Base-by-base conservation (phyloP, 2,329 filamentous ascomycete genomes). In the Didymellaceae sp. region DNA sequence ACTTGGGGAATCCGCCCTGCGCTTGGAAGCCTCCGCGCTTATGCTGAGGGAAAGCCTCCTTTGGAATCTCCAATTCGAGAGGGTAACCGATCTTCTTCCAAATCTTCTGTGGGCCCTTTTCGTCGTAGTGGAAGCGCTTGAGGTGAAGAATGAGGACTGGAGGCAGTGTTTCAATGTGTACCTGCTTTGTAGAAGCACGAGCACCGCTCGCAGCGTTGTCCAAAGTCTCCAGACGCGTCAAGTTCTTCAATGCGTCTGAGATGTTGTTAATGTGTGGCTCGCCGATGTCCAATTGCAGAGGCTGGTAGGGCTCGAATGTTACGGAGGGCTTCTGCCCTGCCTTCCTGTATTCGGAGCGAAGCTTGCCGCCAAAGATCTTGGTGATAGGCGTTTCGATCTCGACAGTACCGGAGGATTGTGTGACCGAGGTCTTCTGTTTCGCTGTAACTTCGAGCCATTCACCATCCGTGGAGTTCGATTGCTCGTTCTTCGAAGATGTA, bases 11-110 rank as follows among this genome's bases (percentile, higher is more conserved):
- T 1, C 86, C 84, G 33, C 87, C 86, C 57, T 87, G 85, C 13
- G 84, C 78, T 20, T 82, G 78, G 57, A 89, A 78, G 34, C 81
- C 81, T 59, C 85, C 86, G 44, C 88, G 85, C 70, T 86, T 88
- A 65, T 88, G 84, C 22, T 87, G 85, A 9, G 91, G 88, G 66
- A 99, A 88, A 8, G 91, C 88, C 68, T 97, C 93, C 49, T 87
- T 88, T 0, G 94, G 94, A 56, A 99, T 91, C 70, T 97, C 93
- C 41, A 99, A 81, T 66, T 97, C 92, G 21, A 99, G 79, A 0
- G 94, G 94, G 67, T 99, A 99, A 16, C 91, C 93, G 51, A 99
- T 82, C 77, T 93, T 96, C 79, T 97, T 99, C 90, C 93, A 97
- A 58, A 97, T 96, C 80, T 99, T 99, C 66, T 96, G 88, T 0